These are phyloP conservation scores for Xylaria sp. DNA, from an alignment of 2,329 filamentous ascomycete species.

Conservation along the genomic window DNA sequence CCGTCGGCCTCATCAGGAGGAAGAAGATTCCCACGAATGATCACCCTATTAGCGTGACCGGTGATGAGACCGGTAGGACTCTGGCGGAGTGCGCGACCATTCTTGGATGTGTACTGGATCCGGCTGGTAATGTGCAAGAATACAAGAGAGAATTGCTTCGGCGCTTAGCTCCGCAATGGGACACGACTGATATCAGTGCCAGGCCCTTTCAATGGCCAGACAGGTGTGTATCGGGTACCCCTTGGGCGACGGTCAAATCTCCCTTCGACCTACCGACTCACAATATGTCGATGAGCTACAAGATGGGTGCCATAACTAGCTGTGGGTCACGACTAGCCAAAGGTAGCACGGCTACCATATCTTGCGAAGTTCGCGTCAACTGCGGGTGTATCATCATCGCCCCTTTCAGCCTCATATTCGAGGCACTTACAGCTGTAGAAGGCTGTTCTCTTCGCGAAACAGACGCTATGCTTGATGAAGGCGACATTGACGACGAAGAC, in stretches of 20 bases:
- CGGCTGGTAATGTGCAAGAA: slow-evolving; percentile 10
- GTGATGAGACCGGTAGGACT: slow-evolving; percentile 34
- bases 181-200: slow-evolving; percentile 30
- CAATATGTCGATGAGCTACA: slow-evolving; percentile 44
- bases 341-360: slow-evolving; percentile 41
- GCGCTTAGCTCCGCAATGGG: slow-evolving; percentile 33
- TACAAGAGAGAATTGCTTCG: slow-evolving; percentile 31
- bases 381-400: slow-evolving; percentile 45
- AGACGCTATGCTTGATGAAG: neutral
- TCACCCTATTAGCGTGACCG: slow-evolving; percentile 3
- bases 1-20: slow-evolving; percentile 25
- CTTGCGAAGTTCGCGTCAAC: slow-evolving; percentile 42
- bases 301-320: slow-evolving; percentile 28
- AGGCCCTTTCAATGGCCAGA: slow-evolving; percentile 26
- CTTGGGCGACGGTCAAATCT: slow-evolving; percentile 36
- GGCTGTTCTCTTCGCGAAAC: slow-evolving; percentile 40
- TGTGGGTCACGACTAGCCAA: slow-evolving; percentile 44
- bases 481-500: slow-evolving; percentile 29
- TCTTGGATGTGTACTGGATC: slow-evolving; percentile 33
- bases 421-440: slow-evolving; percentile 39
- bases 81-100: slow-evolving; percentile 34
- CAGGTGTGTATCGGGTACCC: slow-evolving; percentile 40
- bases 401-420: slow-evolving; percentile 43
- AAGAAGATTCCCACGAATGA: slow-evolving; percentile 7
- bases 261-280: slow-evolving; percentile 35